These are phyloP conservation scores for Hibiscus trionum DNA, from an alignment of 345 rosid species.

Conservation along the genomic window DNA sequence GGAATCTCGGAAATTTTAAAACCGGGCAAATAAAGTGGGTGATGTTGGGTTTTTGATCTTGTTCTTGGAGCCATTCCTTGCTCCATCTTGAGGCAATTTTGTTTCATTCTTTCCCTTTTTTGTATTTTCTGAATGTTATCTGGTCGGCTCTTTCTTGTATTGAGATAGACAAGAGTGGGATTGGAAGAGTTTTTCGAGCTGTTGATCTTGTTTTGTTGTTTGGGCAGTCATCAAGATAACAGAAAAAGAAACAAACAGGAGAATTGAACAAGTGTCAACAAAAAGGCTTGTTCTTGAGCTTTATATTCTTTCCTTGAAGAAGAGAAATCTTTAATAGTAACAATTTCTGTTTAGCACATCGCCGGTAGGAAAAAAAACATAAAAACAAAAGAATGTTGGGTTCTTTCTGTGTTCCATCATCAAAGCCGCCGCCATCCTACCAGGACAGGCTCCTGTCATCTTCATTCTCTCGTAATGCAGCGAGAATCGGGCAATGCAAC, in stretches of 20 bases:
- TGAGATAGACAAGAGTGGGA: background rate
- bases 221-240: constrained; percentile 7
- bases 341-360: background rate
- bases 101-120: background rate
- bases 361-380: background rate
- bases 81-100: constrained; percentile 42
- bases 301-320: constrained; percentile 11
- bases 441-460: constrained; percentile 23
- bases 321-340: constrained; percentile 1
- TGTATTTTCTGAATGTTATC: background rate
- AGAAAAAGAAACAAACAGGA: constrained; percentile 5
- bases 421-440: constrained; percentile 19
- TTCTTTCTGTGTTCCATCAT: constrained; percentile 16
- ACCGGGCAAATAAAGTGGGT: constrained; percentile 1
- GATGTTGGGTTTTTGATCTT: constrained; percentile 2
- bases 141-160: background rate
- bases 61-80: constrained; percentile 42
- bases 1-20: constrained; percentile 23
- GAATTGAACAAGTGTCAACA: background rate
- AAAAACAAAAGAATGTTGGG: constrained; percentile 14
- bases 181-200: background rate
- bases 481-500: constrained; percentile 10
- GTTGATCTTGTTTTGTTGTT: background rate
- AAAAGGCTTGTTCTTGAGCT: constrained; percentile 11
- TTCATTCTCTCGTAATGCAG: constrained; percentile 27